These are phyloP conservation scores for Penicillium pancosmium DNA, from an alignment of 495 filamentous ascomycete species.

Conservation along the genomic window DNA sequence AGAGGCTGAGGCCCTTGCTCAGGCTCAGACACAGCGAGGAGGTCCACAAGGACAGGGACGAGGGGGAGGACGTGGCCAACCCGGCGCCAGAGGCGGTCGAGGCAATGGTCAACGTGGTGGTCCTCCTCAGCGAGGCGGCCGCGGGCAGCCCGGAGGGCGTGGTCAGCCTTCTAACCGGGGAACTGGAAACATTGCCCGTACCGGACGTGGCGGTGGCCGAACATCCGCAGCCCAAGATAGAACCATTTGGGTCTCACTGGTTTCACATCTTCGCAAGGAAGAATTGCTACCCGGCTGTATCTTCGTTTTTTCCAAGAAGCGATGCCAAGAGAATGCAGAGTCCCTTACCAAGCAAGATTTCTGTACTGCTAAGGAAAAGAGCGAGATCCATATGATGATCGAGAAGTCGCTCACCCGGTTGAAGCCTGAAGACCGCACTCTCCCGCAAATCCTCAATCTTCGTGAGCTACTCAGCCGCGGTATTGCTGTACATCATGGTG, in stretches of 20 bases:
- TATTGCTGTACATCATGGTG: constrained; percentile 95
- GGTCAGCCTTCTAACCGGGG: constrained; percentile 60
- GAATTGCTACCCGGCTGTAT: constrained; percentile 89
- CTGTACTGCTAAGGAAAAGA: constrained; percentile 90
- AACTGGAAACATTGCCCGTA: constrained; percentile 84
- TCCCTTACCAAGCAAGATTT: constrained; percentile 94
- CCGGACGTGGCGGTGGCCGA: constrained; percentile 78
- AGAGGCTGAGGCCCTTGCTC: constrained; percentile 49
- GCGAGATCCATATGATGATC: constrained; percentile 93
- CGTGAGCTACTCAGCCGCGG: constrained; percentile 84
- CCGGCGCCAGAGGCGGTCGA: constrained; percentile 37
- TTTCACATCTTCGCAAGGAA: constrained; percentile 85
- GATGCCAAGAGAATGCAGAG: constrained; percentile 96
- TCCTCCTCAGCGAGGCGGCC: constrained; percentile 25
- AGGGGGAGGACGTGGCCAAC: constrained; percentile 48
- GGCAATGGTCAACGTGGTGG: constrained; percentile 46
- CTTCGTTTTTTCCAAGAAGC: constrained; percentile 97
- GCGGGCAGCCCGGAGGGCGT: constrained; percentile 51
- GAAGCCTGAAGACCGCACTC: constrained; percentile 82
- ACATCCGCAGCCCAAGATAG: constrained; percentile 90
- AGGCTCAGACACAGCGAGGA: constrained; percentile 54
- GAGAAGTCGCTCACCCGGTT: constrained; percentile 92
- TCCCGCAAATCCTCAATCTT: constrained; percentile 88
- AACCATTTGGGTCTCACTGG: constrained; percentile 95
- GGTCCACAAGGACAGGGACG: constrained; percentile 49